Evolutionary conservation across 2,329 filamentous ascomycete genomes (phyloP), one percentile per base, ranked within the genome.

Genomic region (Hirsutella minnesotensis): DNA sequence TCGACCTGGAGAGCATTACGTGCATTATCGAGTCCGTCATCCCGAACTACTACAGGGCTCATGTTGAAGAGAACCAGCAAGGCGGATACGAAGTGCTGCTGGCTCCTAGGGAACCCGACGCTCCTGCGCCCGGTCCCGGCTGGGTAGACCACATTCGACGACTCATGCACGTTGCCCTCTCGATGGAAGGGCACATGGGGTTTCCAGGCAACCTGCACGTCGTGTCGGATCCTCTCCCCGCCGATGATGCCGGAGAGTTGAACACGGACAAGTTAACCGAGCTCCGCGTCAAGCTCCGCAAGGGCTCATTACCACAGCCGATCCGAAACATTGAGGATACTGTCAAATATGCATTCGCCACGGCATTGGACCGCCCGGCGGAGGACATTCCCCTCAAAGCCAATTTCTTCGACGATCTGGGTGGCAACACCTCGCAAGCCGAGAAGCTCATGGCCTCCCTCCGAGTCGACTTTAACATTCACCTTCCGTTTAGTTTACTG

Each of bases 401-500:
- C 1, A 65, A 69, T 49, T 72, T 72, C 49, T 72, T 70, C 49
- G 56, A 27, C 24, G 24, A 61, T 5, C 56, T 70, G 16, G 69
- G 69, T 13, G 69, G 71, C 30, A 68, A 73, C 50, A 70, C 66
- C 39, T 57, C 73, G 41, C 61, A 59, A 18, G 70, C 70, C 15
- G 70, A 45, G 22, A 35, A 36, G 30, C 38, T 43, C 15, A 36
- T 36, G 30, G n/a, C 40, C 4, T 33, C 22, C 9, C 60, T 77
- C 3, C 64, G 73, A 16, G 62, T 62, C 21, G 63, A 71, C 39
- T 73, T 75, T 46, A 57, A 63, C 24, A 58, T 72, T 1, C 62
- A 66, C 16, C 56, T 77, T 1, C 66, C 71, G 1, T 70, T 74
- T 44, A 67, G 69, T 42, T 53, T 69, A 9, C 60, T 77, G 5